Evolutionary conservation across 2,329 filamentous ascomycete species (phyloP).

Genomic region (Didymella glomerata): DNA sequence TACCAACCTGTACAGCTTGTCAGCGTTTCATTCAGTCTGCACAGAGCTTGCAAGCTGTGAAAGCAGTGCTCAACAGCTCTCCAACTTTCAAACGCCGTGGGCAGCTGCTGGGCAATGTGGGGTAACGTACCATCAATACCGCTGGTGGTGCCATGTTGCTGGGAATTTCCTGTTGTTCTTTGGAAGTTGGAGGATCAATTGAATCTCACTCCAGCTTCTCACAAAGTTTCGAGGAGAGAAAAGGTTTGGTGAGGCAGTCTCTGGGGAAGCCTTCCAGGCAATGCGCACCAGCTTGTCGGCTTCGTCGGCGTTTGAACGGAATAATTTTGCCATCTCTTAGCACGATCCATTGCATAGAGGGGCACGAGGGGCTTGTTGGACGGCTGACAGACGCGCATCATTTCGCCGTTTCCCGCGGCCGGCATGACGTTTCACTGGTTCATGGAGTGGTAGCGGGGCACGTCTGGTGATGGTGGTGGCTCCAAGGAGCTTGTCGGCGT

Average conservation of each 20-base stretch:
- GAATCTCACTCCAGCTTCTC: constrained; percentile 11
- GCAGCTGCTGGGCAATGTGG: constrained; percentile 12
- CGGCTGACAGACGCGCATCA: constrained; percentile 25
- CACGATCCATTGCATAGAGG: constrained; percentile 31
- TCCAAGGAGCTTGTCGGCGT: constrained; percentile 6
- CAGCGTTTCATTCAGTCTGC: constrained; percentile 8
- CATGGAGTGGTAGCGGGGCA: constrained; percentile 12
- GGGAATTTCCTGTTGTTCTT: constrained; percentile 9
- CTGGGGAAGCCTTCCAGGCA: constrained; percentile 15
- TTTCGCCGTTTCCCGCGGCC: constrained; percentile 45
- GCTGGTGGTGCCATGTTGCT: constrained; percentile 58
- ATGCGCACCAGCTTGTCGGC: constrained; percentile 20
- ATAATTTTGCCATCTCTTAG: constrained; percentile 33
- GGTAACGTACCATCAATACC: constrained; percentile 57
- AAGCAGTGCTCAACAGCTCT: not conserved
- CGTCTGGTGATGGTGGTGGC: not conserved
- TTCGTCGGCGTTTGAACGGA: constrained; percentile 45
- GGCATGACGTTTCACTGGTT: constrained; percentile 23
- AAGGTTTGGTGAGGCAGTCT: constrained; percentile 16
- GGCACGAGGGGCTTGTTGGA: constrained; percentile 32
- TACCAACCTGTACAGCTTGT: constrained; percentile 69
- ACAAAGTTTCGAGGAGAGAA: constrained; percentile 3
- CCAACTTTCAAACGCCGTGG: not conserved
- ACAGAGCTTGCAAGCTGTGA: not conserved
- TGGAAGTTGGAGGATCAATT: constrained; percentile 13